Percentiles rank a stretch among this genome's conserved stretches.
phyloP scores from a whole-genome alignment of 305 asterid species.

The Fraxinus sp. region DNA sequence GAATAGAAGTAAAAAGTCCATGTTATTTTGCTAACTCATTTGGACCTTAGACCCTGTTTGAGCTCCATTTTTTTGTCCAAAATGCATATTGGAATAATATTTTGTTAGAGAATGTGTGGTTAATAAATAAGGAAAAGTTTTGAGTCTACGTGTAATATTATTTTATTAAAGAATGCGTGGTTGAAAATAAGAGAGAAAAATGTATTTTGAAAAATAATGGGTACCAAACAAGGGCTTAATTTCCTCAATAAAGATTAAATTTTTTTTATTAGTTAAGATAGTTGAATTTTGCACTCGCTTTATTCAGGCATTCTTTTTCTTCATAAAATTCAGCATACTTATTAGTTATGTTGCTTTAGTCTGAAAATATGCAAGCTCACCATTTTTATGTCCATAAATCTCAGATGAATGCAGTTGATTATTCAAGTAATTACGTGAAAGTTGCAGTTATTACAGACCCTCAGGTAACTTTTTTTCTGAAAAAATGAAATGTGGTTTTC shows the following conservation, averaged over 20 bases:
- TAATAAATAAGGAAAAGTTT: not conserved
- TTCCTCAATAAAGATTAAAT: slow-evolving; percentile 1
- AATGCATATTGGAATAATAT: not conserved
- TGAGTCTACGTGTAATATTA: not conserved
- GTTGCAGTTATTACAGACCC: slow-evolving; percentile 87
- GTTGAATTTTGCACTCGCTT: slow-evolving; percentile 11
- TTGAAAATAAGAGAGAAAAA: not conserved
- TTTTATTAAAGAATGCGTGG: not conserved
- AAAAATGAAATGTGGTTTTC: slow-evolving; percentile 2
- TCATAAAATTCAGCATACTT: not conserved
- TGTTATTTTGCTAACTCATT: not conserved
- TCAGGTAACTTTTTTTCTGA: slow-evolving; percentile 53
- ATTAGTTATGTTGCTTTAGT: not conserved
- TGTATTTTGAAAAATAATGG: not conserved
- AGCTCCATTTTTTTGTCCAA: not conserved
- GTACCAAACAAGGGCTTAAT: not conserved
- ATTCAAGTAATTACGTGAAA: slow-evolving; percentile 56
- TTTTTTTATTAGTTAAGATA: not conserved
- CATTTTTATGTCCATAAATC: slow-evolving; percentile 23
- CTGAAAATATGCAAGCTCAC: slow-evolving; percentile 15
- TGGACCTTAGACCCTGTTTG: not conserved
- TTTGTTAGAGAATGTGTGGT: not conserved
- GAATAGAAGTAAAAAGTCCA: not conserved
- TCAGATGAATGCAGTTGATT: slow-evolving; percentile 52
- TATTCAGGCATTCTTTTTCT: not conserved